These are phyloP conservation scores for Ajuga chamaepitys DNA, from an alignment of 257 asterid species.

Conservation along the genomic window DNA sequence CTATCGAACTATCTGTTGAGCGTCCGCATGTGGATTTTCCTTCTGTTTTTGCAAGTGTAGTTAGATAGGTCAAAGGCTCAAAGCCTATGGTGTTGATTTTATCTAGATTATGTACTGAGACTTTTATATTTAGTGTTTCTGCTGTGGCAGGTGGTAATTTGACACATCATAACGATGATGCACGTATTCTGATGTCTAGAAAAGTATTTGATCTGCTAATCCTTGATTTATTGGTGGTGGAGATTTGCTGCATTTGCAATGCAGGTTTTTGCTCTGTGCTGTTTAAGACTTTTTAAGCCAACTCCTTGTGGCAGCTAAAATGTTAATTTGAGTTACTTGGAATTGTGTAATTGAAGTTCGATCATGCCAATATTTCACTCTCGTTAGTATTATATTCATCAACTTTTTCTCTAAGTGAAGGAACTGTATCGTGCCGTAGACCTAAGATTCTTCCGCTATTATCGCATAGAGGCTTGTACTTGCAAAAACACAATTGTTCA, in stretches of 20 bases:
- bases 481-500: not conserved
- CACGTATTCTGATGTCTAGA: not conserved
- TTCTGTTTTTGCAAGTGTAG: not conserved
- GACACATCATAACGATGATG: not conserved
- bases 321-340: not conserved
- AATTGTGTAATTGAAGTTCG: constrained; percentile 5
- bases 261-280: not conserved
- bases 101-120: not conserved
- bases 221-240: not conserved
- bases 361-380: not conserved
- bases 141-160: no score
- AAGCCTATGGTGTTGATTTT: not conserved
- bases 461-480: not conserved
- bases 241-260: not conserved
- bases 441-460: not conserved
- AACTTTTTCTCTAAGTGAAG: not conserved
- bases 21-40: not conserved
- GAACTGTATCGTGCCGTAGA: not conserved
- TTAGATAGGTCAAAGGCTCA: not conserved
- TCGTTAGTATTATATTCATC: not conserved
- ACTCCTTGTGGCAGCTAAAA: constrained; percentile 1
- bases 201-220: not conserved
- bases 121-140: no score
- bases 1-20: not conserved
- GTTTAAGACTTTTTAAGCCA: not conserved